These are phyloP conservation scores for Penicillium sp. DNA, from an alignment of 2,329 filamentous ascomycete species.

Conservation along the genomic window DNA sequence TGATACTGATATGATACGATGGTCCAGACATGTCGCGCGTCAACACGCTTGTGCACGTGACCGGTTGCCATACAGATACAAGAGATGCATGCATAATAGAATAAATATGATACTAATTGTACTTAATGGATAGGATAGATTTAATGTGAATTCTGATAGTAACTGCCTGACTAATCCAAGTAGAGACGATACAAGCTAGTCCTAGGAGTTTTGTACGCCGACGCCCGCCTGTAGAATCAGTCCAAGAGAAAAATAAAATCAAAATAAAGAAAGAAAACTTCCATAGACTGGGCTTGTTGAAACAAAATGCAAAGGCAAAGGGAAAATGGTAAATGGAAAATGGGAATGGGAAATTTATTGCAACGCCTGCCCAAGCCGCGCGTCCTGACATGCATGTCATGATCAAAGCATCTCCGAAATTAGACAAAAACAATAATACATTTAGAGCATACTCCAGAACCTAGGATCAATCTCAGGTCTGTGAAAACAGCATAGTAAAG, in stretches of 20 bases:
- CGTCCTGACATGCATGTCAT: constrained; percentile 11
- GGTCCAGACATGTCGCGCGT: background rate
- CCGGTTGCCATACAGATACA: background rate
- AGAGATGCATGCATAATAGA: background rate
- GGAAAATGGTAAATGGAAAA: background rate
- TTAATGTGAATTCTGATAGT: background rate
- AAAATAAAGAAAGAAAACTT: background rate
- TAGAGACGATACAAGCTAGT: background rate
- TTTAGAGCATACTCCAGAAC: background rate
- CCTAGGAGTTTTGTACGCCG: constrained; percentile 9
- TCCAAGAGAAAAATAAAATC: too few species aligned
- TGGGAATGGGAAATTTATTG: constrained; percentile 1
- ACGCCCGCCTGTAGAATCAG: constrained; percentile 1
- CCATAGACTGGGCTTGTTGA: background rate
- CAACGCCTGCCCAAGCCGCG: constrained; percentile 11
- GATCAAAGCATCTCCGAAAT: constrained; percentile 7
- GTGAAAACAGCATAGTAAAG: background rate
- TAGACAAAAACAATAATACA: constrained; percentile 3
- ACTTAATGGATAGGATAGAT: too few species aligned
- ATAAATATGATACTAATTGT: background rate
- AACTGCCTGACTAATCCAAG: background rate
- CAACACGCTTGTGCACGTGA: background rate
- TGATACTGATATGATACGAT: background rate
- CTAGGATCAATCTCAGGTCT: background rate
- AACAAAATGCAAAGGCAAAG: background rate